Base-by-base conservation (phyloP, 176 grass and related monocot species). In the Phragmites australis region DNA sequence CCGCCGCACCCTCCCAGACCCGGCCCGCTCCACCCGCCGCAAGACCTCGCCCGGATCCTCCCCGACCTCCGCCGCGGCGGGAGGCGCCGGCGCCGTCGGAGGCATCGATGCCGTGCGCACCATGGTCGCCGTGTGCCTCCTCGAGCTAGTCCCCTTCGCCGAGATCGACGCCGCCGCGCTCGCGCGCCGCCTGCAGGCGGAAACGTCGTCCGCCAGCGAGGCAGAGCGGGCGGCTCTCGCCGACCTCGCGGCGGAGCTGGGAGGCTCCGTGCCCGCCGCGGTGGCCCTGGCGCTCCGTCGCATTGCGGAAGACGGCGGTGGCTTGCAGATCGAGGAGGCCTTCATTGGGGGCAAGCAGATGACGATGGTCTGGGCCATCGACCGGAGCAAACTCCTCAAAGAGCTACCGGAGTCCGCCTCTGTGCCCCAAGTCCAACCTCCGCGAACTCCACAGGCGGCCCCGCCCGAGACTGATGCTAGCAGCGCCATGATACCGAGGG, bases 381-480 rank as follows among this genome's bases (percentile, higher is more conserved):
- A 95, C 91, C 88, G 96, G 73, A 98, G 74, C 80, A 98, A 94
- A 46, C 90, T 98, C 12, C 89, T 98, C 67, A 98, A 95, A 84
- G 96, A 95, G 70, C 87, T 95, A 30, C 96, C 90, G 0, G 96
- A 98, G 81, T 89, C 90, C 8, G 64, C 88, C 49, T 88, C 81
- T 6, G 62, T 79, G 70, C 81, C 72, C 8, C 62, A 80, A 81
- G 11, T 72, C 15, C 92, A 87, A 65, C 76, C 72, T 46, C 81
- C 83, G 22, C 17, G 73, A 13, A 21, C 45, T 40, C 55, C 79
- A 16, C 83, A 82, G 61, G 43, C 59, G 62, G 26, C 77, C 3
- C 42, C 82, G 3, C 34, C 70, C 0, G 81, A 84, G 61, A 65
- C 68, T 8, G 90, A 91, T 75, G 74, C 83, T 66, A 76, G 45